Evolutionary conservation across 352 stramenopile genomes (phyloP).

Genomic region (Blastocystis sp.): DNA sequence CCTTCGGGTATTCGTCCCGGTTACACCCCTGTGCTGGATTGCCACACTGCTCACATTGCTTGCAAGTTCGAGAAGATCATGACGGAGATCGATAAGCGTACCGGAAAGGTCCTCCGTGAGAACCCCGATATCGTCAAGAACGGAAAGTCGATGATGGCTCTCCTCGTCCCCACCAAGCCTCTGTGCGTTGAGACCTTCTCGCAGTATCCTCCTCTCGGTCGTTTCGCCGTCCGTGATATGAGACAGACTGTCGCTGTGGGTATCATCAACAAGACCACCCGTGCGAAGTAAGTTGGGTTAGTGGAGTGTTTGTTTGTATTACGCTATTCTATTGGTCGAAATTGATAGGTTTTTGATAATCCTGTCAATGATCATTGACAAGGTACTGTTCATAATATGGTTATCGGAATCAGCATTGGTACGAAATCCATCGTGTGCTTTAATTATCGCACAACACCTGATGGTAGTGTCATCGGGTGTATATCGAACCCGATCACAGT

Average conservation of each 20-base stretch:
- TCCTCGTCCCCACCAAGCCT: constrained; percentile 79
- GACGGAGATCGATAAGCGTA: constrained; percentile 87
- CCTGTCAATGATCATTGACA: too few relatives aligned
- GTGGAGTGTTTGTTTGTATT: neutral
- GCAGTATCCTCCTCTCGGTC: constrained; percentile 85
- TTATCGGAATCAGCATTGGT: too few relatives aligned
- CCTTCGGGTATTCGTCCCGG: constrained; percentile 36
- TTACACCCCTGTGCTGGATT: constrained; percentile 76
- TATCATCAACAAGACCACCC: constrained; percentile 77
- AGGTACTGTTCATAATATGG: too few relatives aligned
- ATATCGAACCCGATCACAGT: too few relatives aligned
- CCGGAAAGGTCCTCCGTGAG: constrained; percentile 79
- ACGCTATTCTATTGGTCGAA: too few relatives aligned
- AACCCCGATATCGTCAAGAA: constrained; percentile 84
- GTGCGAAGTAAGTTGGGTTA: constrained; percentile 21
- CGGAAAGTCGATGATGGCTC: constrained; percentile 86
- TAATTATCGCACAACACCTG: too few relatives aligned
- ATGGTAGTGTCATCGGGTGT: too few relatives aligned
- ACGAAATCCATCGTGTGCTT: too few relatives aligned
- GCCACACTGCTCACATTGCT: constrained; percentile 87
- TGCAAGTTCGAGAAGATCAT: constrained; percentile 85
- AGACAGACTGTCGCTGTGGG: constrained; percentile 86
- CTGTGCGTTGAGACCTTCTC: constrained; percentile 87
- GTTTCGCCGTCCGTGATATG: constrained; percentile 92
- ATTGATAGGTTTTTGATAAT: too few relatives aligned